Evolutionary conservation across 2,329 filamentous ascomycete genomes (phyloP).

Genomic region (Fusarium circinatum): DNA sequence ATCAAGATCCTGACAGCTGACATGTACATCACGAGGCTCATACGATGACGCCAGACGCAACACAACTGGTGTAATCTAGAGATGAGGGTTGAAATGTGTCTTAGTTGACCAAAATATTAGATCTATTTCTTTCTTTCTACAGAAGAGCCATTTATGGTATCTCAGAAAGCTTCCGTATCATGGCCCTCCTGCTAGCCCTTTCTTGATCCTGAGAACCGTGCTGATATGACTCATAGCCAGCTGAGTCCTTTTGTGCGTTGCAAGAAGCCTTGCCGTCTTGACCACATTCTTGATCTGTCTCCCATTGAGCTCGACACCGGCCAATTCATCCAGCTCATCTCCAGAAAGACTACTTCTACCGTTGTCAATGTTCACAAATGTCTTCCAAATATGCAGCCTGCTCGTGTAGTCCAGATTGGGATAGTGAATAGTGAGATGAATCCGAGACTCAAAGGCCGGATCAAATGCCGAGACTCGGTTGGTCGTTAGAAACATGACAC

Average conservation of each 20-base stretch:
- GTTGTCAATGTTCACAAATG: neutral
- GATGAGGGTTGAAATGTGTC: neutral
- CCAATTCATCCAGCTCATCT: neutral
- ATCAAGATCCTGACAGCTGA: neutral
- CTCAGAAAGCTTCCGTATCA: neutral
- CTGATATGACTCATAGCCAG: neutral
- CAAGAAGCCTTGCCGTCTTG: constrained; percentile 13
- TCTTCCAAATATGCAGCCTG: constrained; percentile 3
- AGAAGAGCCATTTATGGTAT: neutral
- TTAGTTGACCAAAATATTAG: neutral
- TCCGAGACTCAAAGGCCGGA: constrained; percentile 5
- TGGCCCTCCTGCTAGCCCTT: neutral
- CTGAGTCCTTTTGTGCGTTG: neutral
- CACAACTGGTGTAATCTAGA: accelerated
- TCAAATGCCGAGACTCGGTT: constrained; percentile 16
- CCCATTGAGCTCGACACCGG: constrained; percentile 6
- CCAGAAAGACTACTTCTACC: neutral
- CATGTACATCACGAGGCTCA: too few species aligned
- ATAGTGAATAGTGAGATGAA: constrained; percentile 19
- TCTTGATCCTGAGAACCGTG: constrained; percentile 4
- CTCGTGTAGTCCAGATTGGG: neutral
- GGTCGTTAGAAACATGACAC: constrained; percentile 14
- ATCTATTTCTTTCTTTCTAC: neutral
- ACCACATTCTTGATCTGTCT: constrained; percentile 23
- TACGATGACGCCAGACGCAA: too few species aligned